Percentiles rank a stretch among this genome's conserved stretches.
Conservation (phyloP, 139 green algal species). For the Astrephomene gubernaculifera region DNA sequence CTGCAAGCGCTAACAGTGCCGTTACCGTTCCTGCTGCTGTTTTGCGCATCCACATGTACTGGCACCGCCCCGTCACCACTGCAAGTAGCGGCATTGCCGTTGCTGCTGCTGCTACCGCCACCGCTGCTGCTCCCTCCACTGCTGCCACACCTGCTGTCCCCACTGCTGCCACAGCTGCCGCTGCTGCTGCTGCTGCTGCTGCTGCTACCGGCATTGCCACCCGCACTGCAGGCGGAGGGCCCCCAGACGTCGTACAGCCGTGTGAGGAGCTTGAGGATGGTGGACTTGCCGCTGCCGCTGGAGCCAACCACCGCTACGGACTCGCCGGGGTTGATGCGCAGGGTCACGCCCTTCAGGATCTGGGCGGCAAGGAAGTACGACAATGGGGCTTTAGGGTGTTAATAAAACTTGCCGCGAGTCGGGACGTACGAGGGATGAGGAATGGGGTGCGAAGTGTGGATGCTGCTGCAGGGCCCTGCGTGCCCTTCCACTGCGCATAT, state of each 20-base stretch:
- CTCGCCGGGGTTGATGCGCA: slow-evolving; percentile 72
- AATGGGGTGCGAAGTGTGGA: too few relatives aligned
- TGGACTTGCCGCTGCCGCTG: slow-evolving; percentile 89
- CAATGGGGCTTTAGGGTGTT: too few relatives aligned
- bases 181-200: not conserved
- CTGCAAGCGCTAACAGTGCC: not conserved
- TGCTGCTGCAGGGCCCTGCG: too few relatives aligned
- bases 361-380: too few relatives aligned
- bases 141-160: not conserved
- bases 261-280: slow-evolving; percentile 85
- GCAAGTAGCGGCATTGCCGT: not conserved
- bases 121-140: not conserved
- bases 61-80: not conserved
- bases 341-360: slow-evolving; percentile 49
- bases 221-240: not conserved
- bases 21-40: not conserved
- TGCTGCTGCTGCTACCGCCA: not conserved
- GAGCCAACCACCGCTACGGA: slow-evolving; percentile 92
- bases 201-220: not conserved
- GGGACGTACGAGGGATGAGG: too few relatives aligned
- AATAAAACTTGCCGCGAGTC: too few relatives aligned
- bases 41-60: not conserved
- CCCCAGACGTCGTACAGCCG: slow-evolving; percentile 76
- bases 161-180: not conserved
- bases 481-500: too few relatives aligned